Evolutionary conservation across 768 basidiomycete species (phyloP), one percentile per base, ranked within the genome.

Genomic region (Daedaleopsis sinensis): DNA sequence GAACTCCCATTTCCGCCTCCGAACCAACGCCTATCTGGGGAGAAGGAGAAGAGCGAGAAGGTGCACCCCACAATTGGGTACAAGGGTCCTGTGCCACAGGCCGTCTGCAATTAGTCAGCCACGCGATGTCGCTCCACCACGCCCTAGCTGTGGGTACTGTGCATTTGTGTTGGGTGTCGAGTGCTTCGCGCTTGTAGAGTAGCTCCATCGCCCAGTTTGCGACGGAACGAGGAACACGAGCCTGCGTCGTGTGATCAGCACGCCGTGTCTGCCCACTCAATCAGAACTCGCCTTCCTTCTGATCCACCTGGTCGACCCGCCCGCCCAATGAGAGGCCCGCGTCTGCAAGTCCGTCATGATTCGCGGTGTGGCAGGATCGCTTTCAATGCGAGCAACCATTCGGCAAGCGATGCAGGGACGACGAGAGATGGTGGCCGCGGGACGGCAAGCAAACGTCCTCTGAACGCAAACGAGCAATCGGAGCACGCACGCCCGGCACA

Each of bases 161-260:
- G 27, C 4, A 7, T 32, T 3, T 32, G 4, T 32, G 27, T 32
- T 32, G 27, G 27, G 27, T 7, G 7, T 32, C 27, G 27, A 32
- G 27, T 32, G 27, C 27, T 3, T 32, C 27, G 27, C 27, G 27
- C 27, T 32, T 7, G 27, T 7, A 32, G 27, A 32, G 27, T 7
- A 32, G 27, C 27, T 7, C 27, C 27, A 32, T n/a, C 47, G 12
- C 19, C 24, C n/a, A 19, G 47, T 27, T 35, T 36, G 18, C 50
- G 16, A 51, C 50, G 18, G 46, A 38, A 50, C 46, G 16, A 53
- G 56, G 57, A 27, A 18, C 62, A 63, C 62, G 62, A 59, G 58
- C 58, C 58, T 52, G 44, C 43, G 58, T 64, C 62, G 58, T 63
- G 62, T 63, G 62, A 63, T 63, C 62, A 38, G 53, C 49, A 58